These are phyloP conservation scores for Cladosporium phlei DNA, from an alignment of 2,329 filamentous ascomycete genomes.

Conservation along the genomic window DNA sequence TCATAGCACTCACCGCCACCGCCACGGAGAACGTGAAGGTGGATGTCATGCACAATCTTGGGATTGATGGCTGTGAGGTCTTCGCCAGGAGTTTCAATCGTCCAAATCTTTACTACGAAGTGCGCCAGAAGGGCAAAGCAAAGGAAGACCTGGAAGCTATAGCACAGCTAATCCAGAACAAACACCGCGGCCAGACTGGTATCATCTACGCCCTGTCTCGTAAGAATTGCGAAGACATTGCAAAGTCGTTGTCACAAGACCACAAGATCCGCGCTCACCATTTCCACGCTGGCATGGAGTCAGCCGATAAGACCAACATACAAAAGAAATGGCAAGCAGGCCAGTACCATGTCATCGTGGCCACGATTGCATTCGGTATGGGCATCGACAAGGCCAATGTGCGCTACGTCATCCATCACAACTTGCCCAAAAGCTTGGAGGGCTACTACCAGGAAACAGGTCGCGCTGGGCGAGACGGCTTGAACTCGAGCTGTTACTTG, in stretches of 20 bases:
- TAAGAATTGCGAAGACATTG: slow-evolving; percentile 75
- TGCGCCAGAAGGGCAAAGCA: slow-evolving; percentile 65
- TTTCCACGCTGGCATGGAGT: slow-evolving; percentile 77
- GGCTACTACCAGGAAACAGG: slow-evolving; percentile 99
- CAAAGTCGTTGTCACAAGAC: slow-evolving; percentile 57
- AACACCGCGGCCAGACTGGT: slow-evolving; percentile 69
- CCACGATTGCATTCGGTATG: slow-evolving; percentile 98
- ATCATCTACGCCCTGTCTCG: slow-evolving; percentile 92
- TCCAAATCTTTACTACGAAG: slow-evolving; percentile 88
- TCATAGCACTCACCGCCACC: slow-evolving; percentile 94
- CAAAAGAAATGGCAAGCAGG: slow-evolving; percentile 82
- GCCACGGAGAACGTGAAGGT: slow-evolving; percentile 89
- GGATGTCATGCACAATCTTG: slow-evolving; percentile 88
- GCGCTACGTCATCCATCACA: slow-evolving; percentile 91
- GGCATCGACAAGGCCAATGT: slow-evolving; percentile 99
- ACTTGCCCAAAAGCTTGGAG: slow-evolving; percentile 88
- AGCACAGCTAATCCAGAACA: slow-evolving; percentile 62
- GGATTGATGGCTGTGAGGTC: slow-evolving; percentile 69
- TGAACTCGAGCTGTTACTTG: slow-evolving; percentile 80
- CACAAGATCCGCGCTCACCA: slow-evolving; percentile 69
- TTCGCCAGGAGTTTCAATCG: slow-evolving; percentile 95
- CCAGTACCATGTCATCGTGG: slow-evolving; percentile 80
- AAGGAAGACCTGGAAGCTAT: slow-evolving; percentile 51
- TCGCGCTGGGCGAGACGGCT: slow-evolving; percentile 85
- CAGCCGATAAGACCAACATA: slow-evolving; percentile 62